Base-by-base conservation (phyloP, 257 asterid genomes). In the Ballota nigra region DNA sequence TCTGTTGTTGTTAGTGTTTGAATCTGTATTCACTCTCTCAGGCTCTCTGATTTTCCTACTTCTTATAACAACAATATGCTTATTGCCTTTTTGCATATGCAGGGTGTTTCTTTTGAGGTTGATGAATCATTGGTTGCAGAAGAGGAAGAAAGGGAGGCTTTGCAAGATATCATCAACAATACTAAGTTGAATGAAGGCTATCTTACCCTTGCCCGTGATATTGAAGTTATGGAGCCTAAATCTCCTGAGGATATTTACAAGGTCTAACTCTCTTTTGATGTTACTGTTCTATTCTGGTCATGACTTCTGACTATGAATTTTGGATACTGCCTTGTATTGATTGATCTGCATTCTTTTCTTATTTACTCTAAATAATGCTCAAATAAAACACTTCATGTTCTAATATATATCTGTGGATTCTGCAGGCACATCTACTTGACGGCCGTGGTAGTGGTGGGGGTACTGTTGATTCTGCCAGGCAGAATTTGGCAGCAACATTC, bases 181-280 rank as follows among this genome's bases (percentile, higher is more conserved):
- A 22, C 85, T 15, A 91, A 92, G 84, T 74, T 92, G 81, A 95
- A 77, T 81, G 98, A 95, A 80, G 98, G 99, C 49, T 95, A 83
- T 82, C 97, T 95, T 72, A 84, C 98, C 22, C 97, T 95, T 81
- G 99, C 98, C 68, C 97, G 99, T 47, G 99, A 95, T 81, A 88
- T 95, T 59, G 99, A 92, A 80, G 99, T 95, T 68, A 95, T 92
- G 98, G 99, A 95, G 81, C 88, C 99, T 57, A 95, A 92, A 83
- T 88, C 97, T 71, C 99, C 98, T 2, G 99, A 92, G 45, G 99
- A 95, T 68, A 89, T 95, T 49, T 95, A 92, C 86, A 95, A 95
- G 96, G 98, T 90, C 55, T 60, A 45, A 18, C 70, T 77, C 43
- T 64, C 40, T 22, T 52, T 22, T 58, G 23, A 41, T 34, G 31